Conservation (phyloP, 177 flowering plant species). For the Tripterygium wilfordii region DNA sequence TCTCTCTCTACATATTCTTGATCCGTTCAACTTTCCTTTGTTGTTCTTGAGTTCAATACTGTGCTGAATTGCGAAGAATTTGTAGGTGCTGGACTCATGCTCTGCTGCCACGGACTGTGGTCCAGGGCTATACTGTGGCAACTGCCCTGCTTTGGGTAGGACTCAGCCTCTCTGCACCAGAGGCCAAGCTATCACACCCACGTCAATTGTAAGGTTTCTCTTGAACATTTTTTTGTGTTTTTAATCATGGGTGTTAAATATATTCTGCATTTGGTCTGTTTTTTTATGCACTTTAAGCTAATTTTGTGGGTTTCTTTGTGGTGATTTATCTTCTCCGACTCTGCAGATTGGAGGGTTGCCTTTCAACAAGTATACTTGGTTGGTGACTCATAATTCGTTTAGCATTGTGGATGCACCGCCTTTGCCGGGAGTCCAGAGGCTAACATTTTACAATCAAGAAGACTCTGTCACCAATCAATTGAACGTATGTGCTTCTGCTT, state of each 20-base stretch:
- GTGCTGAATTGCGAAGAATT: constrained; percentile 5
- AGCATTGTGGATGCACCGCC: constrained; percentile 79
- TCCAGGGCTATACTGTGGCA: constrained; percentile 80
- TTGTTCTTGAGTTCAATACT: constrained; percentile 2
- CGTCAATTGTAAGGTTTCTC: constrained; percentile 52
- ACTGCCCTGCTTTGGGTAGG: constrained; percentile 65
- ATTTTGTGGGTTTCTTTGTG: no score
- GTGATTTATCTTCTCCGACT: no score
- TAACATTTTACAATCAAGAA: constrained; percentile 93
- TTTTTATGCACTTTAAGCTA: no score
- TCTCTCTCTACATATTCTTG: no score
- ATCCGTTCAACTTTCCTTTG: constrained; percentile 6
- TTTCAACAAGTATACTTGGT: constrained; percentile 94
- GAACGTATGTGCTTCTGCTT: constrained; percentile 40
- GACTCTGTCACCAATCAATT: constrained; percentile 91
- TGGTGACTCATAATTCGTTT: constrained; percentile 91
- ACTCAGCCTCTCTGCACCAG: constrained; percentile 70
- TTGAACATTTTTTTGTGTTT: constrained; percentile 2
- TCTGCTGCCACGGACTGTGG: constrained; percentile 65
- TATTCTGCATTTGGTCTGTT: no score
- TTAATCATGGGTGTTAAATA: no score
- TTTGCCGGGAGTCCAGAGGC: constrained; percentile 60
- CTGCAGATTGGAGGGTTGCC: constrained; percentile 78
- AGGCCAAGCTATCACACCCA: constrained; percentile 76
- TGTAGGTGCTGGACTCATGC: constrained; percentile 72